phyloP scores from a whole-genome alignment of 148 eudicot genomes.

The Chenopodium quinoa region DNA sequence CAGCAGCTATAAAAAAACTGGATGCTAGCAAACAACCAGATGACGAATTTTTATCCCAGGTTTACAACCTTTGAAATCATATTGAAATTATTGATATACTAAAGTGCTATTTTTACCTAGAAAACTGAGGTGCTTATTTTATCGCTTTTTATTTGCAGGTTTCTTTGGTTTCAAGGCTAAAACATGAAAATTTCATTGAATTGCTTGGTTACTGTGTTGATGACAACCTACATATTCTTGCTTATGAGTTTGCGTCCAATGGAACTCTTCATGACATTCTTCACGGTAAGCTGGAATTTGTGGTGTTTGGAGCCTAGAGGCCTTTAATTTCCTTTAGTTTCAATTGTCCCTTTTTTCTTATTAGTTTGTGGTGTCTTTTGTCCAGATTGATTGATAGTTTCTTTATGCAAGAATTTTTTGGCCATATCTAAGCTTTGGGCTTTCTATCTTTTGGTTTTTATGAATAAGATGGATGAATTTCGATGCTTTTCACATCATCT shows the following conservation, averaged over 20 bases:
- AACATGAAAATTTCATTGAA: conserved; percentile 81
- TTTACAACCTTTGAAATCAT: conserved; percentile 4
- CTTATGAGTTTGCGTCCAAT: conserved; percentile 91
- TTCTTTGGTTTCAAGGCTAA: conserved; percentile 72
- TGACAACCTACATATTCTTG: conserved; percentile 59
- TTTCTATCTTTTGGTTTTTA: not conserved
- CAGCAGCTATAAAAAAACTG: conserved; percentile 81
- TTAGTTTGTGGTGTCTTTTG: not conserved
- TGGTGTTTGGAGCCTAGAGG: not conserved
- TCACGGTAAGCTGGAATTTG: conserved; percentile 51
- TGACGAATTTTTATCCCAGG: conserved; percentile 81
- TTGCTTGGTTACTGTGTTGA: conserved; percentile 80
- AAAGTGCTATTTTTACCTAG: not conserved
- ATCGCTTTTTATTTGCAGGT: conserved; percentile 38
- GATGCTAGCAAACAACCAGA: conserved; percentile 73
- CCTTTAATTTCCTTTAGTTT: not conserved
- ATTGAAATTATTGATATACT: not conserved
- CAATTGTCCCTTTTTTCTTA: not conserved
- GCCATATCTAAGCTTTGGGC: not conserved
- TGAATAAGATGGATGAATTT: not conserved
- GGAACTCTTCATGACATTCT: conserved; percentile 83
- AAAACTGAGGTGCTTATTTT: conserved; percentile 12
- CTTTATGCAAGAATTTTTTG: not conserved
- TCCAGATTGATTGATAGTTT: not conserved
- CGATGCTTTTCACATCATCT: not conserved